Percentiles rank a stretch among this genome's conserved stretches.
Evolutionary conservation across 1,284 basidiomycete species (phyloP).

Genomic region (Porphyrellus sp.): DNA sequence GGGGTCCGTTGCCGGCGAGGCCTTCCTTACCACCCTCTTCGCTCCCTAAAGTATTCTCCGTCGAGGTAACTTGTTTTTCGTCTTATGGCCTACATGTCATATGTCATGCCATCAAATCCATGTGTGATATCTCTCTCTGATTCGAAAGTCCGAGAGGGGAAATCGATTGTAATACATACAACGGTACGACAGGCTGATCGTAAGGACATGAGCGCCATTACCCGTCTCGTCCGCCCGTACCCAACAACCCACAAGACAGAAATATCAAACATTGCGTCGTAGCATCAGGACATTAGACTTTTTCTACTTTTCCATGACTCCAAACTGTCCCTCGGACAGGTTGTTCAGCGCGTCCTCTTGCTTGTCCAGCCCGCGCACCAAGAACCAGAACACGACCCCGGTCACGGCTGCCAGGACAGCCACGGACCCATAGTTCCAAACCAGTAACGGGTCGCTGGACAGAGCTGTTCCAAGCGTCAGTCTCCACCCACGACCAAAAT

Average conservation of each 20-base stretch:
- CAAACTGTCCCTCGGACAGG: conserved; percentile 41
- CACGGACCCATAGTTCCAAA: conserved; percentile 54
- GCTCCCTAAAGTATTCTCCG: conserved; percentile 78
- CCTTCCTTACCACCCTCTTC: conserved; percentile 84
- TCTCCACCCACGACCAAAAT: conserved; percentile 28
- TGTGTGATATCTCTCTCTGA: conserved; percentile 1
- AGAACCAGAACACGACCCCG: conserved; percentile 56
- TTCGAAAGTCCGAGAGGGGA: background rate
- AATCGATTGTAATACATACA: too few relatives aligned
- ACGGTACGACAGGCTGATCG: too few relatives aligned
- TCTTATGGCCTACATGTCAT: conserved; percentile 12
- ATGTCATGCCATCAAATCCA: conserved; percentile 19
- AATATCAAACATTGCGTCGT: too few relatives aligned
- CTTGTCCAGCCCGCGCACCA: conserved; percentile 57
- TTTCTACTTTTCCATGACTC: conserved; percentile 7
- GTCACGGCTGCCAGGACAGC: conserved; percentile 42
- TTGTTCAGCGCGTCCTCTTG: conserved; percentile 62
- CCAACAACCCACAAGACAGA: too few relatives aligned
- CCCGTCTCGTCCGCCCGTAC: too few relatives aligned
- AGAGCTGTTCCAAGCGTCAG: conserved; percentile 39
- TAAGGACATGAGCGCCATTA: too few relatives aligned
- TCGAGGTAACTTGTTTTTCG: background rate
- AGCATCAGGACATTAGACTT: too few relatives aligned
- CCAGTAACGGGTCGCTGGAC: conserved; percentile 48
- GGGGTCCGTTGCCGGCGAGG: conserved; percentile 72